Conservation (phyloP, 345 rosid species). For the Eucalyptus lansdowneana region DNA sequence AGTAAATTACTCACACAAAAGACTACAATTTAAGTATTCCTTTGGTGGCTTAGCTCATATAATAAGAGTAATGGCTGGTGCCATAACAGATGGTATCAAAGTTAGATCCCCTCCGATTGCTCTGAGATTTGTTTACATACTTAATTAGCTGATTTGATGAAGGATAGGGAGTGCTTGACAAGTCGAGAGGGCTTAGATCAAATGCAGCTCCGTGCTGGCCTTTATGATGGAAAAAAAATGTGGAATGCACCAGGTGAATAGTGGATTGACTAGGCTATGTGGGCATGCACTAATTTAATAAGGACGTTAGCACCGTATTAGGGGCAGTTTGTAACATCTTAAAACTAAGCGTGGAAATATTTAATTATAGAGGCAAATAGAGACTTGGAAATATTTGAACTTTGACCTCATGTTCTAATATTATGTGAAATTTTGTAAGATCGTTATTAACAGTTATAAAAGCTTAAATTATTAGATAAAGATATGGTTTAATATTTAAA, state of each 20-base stretch:
- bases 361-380: background rate
- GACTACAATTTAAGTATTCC: background rate
- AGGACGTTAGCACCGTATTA: background rate
- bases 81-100: background rate
- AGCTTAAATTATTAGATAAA: no score
- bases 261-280: background rate
- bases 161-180: background rate
- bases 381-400: background rate
- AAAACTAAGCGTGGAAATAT: background rate
- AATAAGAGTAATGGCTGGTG: background rate
- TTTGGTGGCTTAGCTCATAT: background rate
- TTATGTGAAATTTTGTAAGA: no score
- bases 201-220: background rate
- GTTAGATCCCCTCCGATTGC: background rate
- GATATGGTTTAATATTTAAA: background rate
- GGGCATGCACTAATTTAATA: background rate
- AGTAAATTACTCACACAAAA: background rate
- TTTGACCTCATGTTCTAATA: background rate
- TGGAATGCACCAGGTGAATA: background rate
- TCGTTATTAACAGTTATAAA: accelerated
- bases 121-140: background rate
- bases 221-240: background rate
- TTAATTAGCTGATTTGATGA: background rate
- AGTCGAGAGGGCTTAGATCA: background rate
- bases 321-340: background rate